Base-by-base conservation (phyloP, 306 rosid species). In the Glycine soja region DNA sequence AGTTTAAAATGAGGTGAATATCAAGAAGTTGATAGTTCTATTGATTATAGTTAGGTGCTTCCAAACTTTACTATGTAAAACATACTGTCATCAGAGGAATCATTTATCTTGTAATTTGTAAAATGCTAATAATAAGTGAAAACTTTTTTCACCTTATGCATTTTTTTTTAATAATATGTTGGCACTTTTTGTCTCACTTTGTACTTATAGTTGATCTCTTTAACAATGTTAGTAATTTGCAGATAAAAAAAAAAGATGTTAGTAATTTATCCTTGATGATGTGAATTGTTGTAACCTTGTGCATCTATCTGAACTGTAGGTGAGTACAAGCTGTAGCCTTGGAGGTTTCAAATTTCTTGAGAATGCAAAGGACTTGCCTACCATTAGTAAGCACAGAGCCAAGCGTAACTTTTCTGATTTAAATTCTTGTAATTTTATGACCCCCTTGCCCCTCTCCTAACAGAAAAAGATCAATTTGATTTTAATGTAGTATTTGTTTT, bases 321-420 rank as follows among this genome's bases (percentile, higher is more conserved):
- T 90, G 80, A 82, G 77, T 75, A 73, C 90, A 74, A 87, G 90
- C 80, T 67, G 88, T 53, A 80, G 77, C 75, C 68, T 76, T 58
- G 92, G 87, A 48, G 85, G 85, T 83, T 92, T 90, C 86, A 87
- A 91, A 77, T 96, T 96, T 86, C 97, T 96, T 6, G 94, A 96
- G 86, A 87, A 89, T 78, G 93, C 90, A 1, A 93, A 96, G 88
- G 95, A 92, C 83, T 88, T 96, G 92, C 98, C 99, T 16, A 93
- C 90, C 79, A 86, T 96, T 80, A 92, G 99, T 96, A 90, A 86
- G 99, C 87, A 58, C 58, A 61, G 46, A 74, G 81, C 48, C 18
- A 53, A 62, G 30, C 58, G 53, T 11, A 16, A 42, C 7, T 36
- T 24, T 24, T 13, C 70, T 42, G 53, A 32, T 70, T 74, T 70